phyloP scores from a whole-genome alignment of 305 asterid genomes.

The Petunia hybrid region DNA sequence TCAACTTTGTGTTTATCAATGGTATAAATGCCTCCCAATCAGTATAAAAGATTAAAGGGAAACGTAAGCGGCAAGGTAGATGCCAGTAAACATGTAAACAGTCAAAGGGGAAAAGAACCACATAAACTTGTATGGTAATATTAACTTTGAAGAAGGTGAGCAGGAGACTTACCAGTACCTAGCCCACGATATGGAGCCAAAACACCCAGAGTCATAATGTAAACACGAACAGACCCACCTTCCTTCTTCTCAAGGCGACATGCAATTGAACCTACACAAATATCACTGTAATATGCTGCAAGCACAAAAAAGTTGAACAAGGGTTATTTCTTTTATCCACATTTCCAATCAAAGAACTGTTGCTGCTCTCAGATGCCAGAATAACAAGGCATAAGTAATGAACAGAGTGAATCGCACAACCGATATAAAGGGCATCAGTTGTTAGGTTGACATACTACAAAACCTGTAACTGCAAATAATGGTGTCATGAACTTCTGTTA shows the following conservation, averaged over 20 bases:
- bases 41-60: not conserved
- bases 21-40: not conserved
- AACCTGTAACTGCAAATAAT: too few relatives aligned
- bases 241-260: constrained; percentile 99
- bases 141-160: not conserved
- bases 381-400: too few relatives aligned
- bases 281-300: constrained; percentile 94
- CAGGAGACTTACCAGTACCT: constrained; percentile 73
- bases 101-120: constrained; percentile 17
- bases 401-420: too few relatives aligned
- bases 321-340: too few relatives aligned
- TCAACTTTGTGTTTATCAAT: not conserved
- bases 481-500: too few relatives aligned
- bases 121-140: not conserved
- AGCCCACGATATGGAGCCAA: constrained; percentile 97
- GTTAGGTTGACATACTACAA: too few relatives aligned
- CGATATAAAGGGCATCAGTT: too few relatives aligned
- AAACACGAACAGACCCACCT: constrained; percentile 76
- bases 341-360: too few relatives aligned
- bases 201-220: constrained; percentile 97
- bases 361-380: too few relatives aligned
- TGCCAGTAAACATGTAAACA: not conserved
- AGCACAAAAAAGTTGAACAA: constrained; percentile 2
- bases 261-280: constrained; percentile 96
- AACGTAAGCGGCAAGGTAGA: not conserved